phyloP scores from a whole-genome alignment of 768 basidiomycete species.

The Saitozyma podzolica region DNA sequence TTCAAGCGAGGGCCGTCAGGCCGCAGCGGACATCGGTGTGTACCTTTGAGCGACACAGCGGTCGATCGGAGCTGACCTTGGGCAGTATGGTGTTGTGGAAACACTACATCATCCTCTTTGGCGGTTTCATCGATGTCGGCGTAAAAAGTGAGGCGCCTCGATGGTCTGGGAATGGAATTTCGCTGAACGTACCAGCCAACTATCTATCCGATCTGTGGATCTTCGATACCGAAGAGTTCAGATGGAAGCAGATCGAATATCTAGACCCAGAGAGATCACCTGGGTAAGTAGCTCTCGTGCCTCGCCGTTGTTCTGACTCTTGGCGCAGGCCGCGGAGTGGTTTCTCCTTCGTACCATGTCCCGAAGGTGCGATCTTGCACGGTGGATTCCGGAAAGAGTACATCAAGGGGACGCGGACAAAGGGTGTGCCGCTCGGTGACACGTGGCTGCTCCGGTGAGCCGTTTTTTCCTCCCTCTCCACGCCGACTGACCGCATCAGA shows the following conservation, averaged over 20 bases:
- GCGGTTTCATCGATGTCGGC: slow-evolving; percentile 87
- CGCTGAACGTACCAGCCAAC: slow-evolving; percentile 58
- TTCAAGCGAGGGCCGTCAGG: slow-evolving; percentile 78
- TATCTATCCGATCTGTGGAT: slow-evolving; percentile 83
- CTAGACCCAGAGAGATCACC: slow-evolving; percentile 70
- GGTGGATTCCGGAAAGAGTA: slow-evolving; percentile 95
- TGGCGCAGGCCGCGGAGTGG: slow-evolving; percentile 56
- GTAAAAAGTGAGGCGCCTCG: slow-evolving; percentile 62
- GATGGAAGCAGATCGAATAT: slow-evolving; percentile 76
- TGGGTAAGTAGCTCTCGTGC: slow-evolving; percentile 59
- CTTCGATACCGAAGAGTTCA: slow-evolving; percentile 82
- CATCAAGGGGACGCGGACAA: slow-evolving; percentile 74
- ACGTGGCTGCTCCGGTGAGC: slow-evolving; percentile 77
- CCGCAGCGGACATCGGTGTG: slow-evolving; percentile 72
- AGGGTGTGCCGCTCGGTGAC: slow-evolving; percentile 86
- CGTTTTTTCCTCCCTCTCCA: slow-evolving; percentile 26
- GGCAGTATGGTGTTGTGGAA: slow-evolving; percentile 85
- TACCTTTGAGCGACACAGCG: background rate
- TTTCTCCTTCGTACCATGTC: slow-evolving; percentile 75
- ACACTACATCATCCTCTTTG: slow-evolving; percentile 79
- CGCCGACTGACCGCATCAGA: slow-evolving; percentile 23
- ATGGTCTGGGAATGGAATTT: background rate
- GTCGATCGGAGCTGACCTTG: background rate
- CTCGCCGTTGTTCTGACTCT: slow-evolving; percentile 53
- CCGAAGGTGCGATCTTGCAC: slow-evolving; percentile 77